Evolutionary conservation across 2,329 filamentous ascomycete genomes (phyloP), one percentile per base, ranked within the genome.

Genomic region (Talaromyces albobiverticillius): DNA sequence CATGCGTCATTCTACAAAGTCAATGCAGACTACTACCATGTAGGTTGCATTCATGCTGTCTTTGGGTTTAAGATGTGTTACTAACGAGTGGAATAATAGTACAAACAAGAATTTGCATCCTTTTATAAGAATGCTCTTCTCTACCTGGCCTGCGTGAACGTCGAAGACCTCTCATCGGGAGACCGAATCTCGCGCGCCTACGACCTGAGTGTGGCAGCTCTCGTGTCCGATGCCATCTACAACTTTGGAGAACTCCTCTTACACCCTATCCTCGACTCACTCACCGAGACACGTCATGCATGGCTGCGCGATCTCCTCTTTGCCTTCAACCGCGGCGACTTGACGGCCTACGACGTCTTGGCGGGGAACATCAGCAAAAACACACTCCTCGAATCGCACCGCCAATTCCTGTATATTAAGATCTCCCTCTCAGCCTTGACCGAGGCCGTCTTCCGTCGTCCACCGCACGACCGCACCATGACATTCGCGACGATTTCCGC

Each of bases 231-330:
- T 67, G 90, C 85, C 65, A 99, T 97, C 77, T 97, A 99, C 84
- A 99, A 99, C 79, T 99, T 99, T 65, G 94, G 94, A 72, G 94
- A 99, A 79, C 86, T 99, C n/a, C 84, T 99, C 29, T 83, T 99
- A 62, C 94, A 99, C 71, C 94, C 94, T 3, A 95, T 99, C 67
- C 86, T 99, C 59, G 89, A 96, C 68, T 87, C 88, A 18, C 83
- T 99, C 50, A 80, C 80, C 66, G 84, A 86, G 64, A 86, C 87
- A 22, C 82, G 86, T 40, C 84, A 95, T 69, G 80, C 85, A 49
- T 99, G 94, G 94, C 82, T 99, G 60, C 89, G 91, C 59, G 89
- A 96, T 41, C 85, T 99, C n/a, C 85, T 99, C 43, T 95, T 96
- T 67, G 92, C 94, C 55, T 99, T 96, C 80, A 99, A 99, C 79